Evolutionary conservation across 257 asterid genomes (phyloP), one percentile per base, ranked within the genome.

Genomic region (Rehmannia glutinosa): DNA sequence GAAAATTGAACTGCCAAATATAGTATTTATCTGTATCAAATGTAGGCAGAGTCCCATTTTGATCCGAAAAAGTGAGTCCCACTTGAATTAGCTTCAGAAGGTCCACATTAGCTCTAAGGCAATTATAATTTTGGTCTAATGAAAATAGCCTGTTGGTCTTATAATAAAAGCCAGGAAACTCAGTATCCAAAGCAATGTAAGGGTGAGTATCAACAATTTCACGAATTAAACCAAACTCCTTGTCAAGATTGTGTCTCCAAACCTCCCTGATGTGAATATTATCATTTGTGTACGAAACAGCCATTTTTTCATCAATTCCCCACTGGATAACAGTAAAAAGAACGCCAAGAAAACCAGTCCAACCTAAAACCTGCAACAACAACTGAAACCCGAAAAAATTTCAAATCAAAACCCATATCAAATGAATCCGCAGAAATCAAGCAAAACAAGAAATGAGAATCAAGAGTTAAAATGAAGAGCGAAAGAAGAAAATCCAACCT

Each of bases 1-100:
- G 80, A 19, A 78, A 78, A 56, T 70, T 78, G 75, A 78, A 74
- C 51, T 78, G 80, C 80, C 80, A 78, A 6, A 78, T 32, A 46
- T 77, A 78, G 70, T 15, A 74, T 45, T 75, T 70, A 3, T 45
- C 80, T 8, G 80, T 74, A 49, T 77, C 83, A 74, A 80, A 78
- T 5, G 83, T 78, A 11, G 83, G 83, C 30, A 78, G 83, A 50
- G 61, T 78, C 46, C 83, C 83, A 16, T 74, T 68, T 6, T 66
- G 69, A 62, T 74, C 80, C 12, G 83, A 52, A 43, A 78, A 74
- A 0, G 80, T 74, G 39, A 78, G 75, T 51, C 83, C 80, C 65
- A 78, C n/a, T 64, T 78, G 80, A 66, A 78, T 78, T 61, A 78
- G 23, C 75, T 78, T 78, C 19, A 78, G 52, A 2, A 78, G 72